Conservation (phyloP, 2,329 filamentous ascomycete genomes). For the Mollisiaceae sp. region DNA sequence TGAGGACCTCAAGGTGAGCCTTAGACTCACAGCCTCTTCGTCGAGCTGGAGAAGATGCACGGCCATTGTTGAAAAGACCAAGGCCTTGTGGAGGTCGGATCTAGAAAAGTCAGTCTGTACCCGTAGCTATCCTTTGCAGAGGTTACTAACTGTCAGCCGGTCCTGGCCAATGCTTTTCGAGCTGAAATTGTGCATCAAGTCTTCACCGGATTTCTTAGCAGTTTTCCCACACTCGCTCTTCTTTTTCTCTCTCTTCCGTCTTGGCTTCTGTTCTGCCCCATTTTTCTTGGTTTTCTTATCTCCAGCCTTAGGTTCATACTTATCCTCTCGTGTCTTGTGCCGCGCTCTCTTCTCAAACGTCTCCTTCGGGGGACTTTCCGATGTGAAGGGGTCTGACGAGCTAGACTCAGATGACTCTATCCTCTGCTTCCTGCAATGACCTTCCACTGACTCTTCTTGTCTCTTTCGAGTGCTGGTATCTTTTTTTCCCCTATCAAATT, state of each 20-base stretch:
- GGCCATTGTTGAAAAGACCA: conserved; percentile 53
- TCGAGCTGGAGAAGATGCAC: conserved; percentile 43
- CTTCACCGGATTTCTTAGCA: conserved; percentile 42
- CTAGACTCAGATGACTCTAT: conserved; percentile 14
- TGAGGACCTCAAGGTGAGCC: background rate
- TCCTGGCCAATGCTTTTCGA: conserved; percentile 57
- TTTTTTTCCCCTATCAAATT: background rate
- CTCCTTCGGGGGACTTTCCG: conserved; percentile 20
- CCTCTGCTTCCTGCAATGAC: conserved; percentile 23
- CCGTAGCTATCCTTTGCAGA: background rate
- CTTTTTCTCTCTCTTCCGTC: conserved; percentile 24
- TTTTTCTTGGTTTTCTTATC: conserved; percentile 28
- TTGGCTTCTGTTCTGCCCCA: conserved; percentile 38
- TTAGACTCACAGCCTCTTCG: conserved; percentile 46
- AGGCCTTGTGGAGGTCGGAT: conserved; percentile 46
- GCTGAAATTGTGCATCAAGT: conserved; percentile 60
- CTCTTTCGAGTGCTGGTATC: background rate
- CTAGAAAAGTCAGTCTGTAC: conserved; percentile 34
- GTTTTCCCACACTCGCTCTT: conserved; percentile 30
- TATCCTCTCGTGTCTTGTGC: conserved; percentile 60
- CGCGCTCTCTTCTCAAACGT: conserved; percentile 54
- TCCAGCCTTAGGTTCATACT: conserved; percentile 55
- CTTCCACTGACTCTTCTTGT: background rate
- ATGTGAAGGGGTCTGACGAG: conserved; percentile 2
- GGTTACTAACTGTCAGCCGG: conserved; percentile 55